These are phyloP conservation scores for Phragmites australis DNA, from an alignment of 176 grass and related monocot species.

Conservation along the genomic window DNA sequence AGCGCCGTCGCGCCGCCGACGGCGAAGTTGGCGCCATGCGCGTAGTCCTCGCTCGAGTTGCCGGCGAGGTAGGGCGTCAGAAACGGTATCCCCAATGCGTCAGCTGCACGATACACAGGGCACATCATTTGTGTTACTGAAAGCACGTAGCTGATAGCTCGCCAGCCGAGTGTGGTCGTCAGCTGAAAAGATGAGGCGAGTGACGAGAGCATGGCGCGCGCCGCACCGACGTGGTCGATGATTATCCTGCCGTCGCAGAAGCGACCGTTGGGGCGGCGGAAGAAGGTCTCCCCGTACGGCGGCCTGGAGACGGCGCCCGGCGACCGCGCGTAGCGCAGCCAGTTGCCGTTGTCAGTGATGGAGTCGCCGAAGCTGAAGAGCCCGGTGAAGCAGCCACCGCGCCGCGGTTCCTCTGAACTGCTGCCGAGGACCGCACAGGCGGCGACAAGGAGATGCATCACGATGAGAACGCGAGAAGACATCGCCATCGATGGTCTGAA, in stretches of 20 bases:
- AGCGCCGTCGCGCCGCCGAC: slow-evolving; percentile 65
- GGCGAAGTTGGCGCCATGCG: slow-evolving; percentile 61
- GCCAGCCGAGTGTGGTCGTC: not conserved
- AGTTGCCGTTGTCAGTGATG: slow-evolving; percentile 62
- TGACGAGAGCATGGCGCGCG: not conserved
- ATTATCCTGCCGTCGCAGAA: slow-evolving; percentile 60
- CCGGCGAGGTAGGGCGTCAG: slow-evolving; percentile 64
- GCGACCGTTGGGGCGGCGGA: slow-evolving; percentile 54
- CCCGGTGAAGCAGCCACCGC: slow-evolving; percentile 44
- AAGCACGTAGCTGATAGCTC: not conserved
- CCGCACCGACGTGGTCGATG: slow-evolving; percentile 54
- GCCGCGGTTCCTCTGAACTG: not conserved
- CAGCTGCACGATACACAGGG: slow-evolving; percentile 6
- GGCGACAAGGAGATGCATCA: not conserved
- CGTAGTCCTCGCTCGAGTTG: slow-evolving; percentile 39
- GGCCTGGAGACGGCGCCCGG: slow-evolving; percentile 34
- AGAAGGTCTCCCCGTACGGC: slow-evolving; percentile 69
- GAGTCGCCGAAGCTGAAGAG: slow-evolving; percentile 75
- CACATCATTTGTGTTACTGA: not conserved
- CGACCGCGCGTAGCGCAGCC: slow-evolving; percentile 21
- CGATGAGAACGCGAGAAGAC: slow-evolving; percentile 8
- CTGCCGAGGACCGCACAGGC: not conserved
- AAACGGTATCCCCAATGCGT: slow-evolving; percentile 48
- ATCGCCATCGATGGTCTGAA: not conserved
- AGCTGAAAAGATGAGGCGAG: too few species aligned